Evolutionary conservation across 805 yeast species (phyloP).

Genomic region (Saccharomycopsis selenospora): DNA sequence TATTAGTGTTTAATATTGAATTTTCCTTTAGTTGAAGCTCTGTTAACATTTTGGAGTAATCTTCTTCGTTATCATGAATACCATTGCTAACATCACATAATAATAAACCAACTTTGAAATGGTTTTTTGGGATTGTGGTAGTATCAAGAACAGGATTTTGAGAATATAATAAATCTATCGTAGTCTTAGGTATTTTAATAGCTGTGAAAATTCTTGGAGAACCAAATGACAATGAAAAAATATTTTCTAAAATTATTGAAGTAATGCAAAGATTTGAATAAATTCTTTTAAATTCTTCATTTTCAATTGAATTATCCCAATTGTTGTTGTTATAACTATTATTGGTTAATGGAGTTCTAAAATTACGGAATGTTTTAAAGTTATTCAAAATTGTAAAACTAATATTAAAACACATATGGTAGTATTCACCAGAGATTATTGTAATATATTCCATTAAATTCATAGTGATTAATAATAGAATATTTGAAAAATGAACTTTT

Average conservation of each 20-base stretch:
- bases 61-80: neutral
- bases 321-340: no score
- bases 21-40: neutral
- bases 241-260: conserved; percentile 42
- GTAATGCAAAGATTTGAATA: conserved; percentile 40
- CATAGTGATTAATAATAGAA: conserved; percentile 14
- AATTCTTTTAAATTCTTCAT: conserved; percentile 23
- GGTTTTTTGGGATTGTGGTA: conserved; percentile 24
- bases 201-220: conserved; percentile 30
- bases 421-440: conserved; percentile 51
- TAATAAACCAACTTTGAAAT: conserved; percentile 25
- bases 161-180: neutral
- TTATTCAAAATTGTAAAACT: conserved; percentile 52
- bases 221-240: conserved; percentile 48
- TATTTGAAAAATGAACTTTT: neutral
- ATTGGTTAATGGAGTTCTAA: no score
- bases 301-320: conserved; percentile 17
- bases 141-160: conserved; percentile 11
- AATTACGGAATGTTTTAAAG: conserved; percentile 35
- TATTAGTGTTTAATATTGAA: conserved; percentile 5
- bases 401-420: conserved; percentile 49
- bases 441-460: conserved; percentile 44
- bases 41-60: neutral
- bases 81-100: conserved; percentile 19
- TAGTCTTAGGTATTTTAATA: conserved; percentile 12